Conservation (phyloP, 2,329 filamentous ascomycete species). For the Fusarium hostae region DNA sequence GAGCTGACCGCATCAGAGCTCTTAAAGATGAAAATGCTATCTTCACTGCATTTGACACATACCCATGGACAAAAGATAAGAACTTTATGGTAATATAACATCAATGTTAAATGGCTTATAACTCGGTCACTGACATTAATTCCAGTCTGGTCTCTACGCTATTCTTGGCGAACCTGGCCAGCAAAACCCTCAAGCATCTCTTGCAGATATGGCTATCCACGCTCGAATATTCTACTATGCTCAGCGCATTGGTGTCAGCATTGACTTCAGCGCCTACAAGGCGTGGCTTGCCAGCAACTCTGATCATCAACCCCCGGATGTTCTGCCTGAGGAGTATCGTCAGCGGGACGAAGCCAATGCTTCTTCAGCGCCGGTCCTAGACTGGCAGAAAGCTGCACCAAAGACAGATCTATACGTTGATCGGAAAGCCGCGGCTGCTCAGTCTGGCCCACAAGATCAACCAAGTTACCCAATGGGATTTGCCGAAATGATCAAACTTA, state of each 20-base stretch:
- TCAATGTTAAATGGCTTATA: neutral
- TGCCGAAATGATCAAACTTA: slow-evolving; percentile 85
- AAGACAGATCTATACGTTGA: slow-evolving; percentile 60
- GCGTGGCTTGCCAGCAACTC: slow-evolving; percentile 63
- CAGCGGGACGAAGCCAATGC: slow-evolving; percentile 15
- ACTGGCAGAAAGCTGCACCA: slow-evolving; percentile 63
- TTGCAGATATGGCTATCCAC: slow-evolving; percentile 69
- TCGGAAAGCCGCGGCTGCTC: slow-evolving; percentile 44
- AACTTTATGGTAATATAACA: slow-evolving; percentile 68
- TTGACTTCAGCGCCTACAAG: slow-evolving; percentile 77
- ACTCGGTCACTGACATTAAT: neutral
- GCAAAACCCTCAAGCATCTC: slow-evolving; percentile 59
- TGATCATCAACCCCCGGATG: slow-evolving; percentile 49
- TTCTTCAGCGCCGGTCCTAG: slow-evolving; percentile 40
- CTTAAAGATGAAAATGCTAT: slow-evolving; percentile 55
- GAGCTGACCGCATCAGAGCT: slow-evolving; percentile 53
- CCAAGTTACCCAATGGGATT: slow-evolving; percentile 86
- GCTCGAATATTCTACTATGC: slow-evolving; percentile 76
- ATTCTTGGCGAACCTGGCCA: slow-evolving; percentile 68
- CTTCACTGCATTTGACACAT: slow-evolving; percentile 71
- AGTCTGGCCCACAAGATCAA: slow-evolving; percentile 50
- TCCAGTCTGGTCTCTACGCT: slow-evolving; percentile 68
- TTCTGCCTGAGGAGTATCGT: slow-evolving; percentile 51
- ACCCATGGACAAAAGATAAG: slow-evolving; percentile 74
- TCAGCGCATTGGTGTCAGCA: slow-evolving; percentile 59